phyloP scores from a whole-genome alignment of 352 stramenopile species.

The Globisporangium iwayamae region DNA sequence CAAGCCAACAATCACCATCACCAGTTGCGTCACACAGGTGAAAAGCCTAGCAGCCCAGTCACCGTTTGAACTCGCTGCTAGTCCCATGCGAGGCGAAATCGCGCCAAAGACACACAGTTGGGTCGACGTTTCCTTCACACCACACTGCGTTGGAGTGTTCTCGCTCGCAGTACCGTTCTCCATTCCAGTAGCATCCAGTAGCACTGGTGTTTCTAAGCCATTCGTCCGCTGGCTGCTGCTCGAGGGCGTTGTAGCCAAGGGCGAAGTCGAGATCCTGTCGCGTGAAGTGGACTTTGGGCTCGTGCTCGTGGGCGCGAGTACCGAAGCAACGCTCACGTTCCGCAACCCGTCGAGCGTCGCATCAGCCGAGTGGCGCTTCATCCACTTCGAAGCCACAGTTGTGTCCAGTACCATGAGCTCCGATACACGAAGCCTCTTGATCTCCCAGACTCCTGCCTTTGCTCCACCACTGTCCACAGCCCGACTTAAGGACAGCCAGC shows the following conservation, averaged over 20 bases:
- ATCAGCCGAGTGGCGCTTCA: constrained; percentile 37
- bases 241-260: constrained; percentile 36
- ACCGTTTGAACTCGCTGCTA: constrained; percentile 24
- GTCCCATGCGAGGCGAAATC: constrained; percentile 24
- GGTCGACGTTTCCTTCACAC: constrained; percentile 37
- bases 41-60: not conserved
- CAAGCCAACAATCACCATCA: not conserved
- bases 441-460: not conserved
- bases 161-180: constrained; percentile 39
- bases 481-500: constrained; percentile 6
- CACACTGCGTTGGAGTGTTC: constrained; percentile 37
- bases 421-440: not conserved
- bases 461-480: not conserved
- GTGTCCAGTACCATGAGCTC: not conserved
- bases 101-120: constrained; percentile 13
- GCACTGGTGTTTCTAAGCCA: not conserved
- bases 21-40: not conserved
- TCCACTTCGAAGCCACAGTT: constrained; percentile 33
- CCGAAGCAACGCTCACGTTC: constrained; percentile 31
- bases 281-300: constrained; percentile 73
- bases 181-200: constrained; percentile 18
- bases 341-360: constrained; percentile 28
- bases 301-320: constrained; percentile 52
- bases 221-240: constrained; percentile 57
- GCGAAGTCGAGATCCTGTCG: constrained; percentile 42